phyloP scores from a whole-genome alignment of 176 grass and related monocot genomes.

The Carex parvula region DNA sequence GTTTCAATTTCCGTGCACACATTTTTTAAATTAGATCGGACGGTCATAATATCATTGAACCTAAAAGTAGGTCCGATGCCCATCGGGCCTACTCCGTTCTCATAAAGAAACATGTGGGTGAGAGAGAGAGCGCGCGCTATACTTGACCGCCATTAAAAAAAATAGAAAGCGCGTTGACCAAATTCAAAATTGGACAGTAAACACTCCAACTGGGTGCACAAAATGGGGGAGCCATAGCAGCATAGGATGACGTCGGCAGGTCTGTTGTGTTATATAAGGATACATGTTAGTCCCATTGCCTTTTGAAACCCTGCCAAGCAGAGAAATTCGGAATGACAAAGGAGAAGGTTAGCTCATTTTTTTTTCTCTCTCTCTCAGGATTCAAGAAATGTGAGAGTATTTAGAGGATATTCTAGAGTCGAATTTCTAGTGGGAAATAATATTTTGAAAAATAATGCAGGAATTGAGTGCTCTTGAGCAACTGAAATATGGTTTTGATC shows the following conservation, averaged over 20 bases:
- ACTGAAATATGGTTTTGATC: slow-evolving; percentile 38
- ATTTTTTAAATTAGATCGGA: too few species aligned
- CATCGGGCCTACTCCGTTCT: too few species aligned
- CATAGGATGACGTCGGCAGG: not conserved
- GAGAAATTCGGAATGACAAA: slow-evolving; percentile 12
- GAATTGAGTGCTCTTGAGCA: slow-evolving; percentile 35
- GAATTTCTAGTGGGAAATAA: not conserved
- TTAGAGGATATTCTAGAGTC: not conserved
- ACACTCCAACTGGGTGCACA: not conserved
- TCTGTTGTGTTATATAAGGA: not conserved
- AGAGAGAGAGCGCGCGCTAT: not conserved
- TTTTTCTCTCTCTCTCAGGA: not conserved
- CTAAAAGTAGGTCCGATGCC: too few species aligned
- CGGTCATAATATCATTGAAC: too few species aligned
- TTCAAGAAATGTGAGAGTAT: not conserved
- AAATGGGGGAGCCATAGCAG: not conserved
- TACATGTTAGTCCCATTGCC: not conserved
- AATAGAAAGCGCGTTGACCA: not conserved
- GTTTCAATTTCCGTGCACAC: too few species aligned
- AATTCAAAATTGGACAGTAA: not conserved
- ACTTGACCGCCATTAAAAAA: not conserved
- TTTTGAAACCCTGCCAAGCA: not conserved
- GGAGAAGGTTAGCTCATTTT: not conserved
- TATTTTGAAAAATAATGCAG: slow-evolving; percentile 26
- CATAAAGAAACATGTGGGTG: not conserved